Base-by-base conservation (phyloP, 2,329 filamentous ascomycete genomes). In the Aureobasidium sp. region DNA sequence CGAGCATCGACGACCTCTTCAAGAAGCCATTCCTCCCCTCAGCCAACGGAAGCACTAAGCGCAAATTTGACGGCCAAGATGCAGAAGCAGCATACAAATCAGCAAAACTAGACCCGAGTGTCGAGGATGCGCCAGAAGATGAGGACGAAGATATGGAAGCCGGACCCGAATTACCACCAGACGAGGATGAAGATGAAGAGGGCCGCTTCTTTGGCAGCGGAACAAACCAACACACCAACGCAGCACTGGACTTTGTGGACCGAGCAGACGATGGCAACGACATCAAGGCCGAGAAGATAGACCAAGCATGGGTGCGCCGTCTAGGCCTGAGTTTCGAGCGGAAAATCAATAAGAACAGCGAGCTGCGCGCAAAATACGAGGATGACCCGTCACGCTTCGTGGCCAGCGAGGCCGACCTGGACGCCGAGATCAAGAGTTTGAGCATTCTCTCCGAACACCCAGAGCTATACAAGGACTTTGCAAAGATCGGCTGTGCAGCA, bases 171-270 rank as follows among this genome's bases (percentile, higher is more conserved):
- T 67, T 73, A 16, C 59, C 62, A 5, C 64, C 62, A 8, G 64
- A 65, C n/a, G 79, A 78, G 81, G 78, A 82, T 3, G 79, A 80
- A 45, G 92, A 96, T 68, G 91, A 96, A 59, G 94, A 96, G 66
- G 94, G 93, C 1, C 87, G 94, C 11, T 99, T 99, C 78, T 99
- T 97, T 68, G 94, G 93, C 48, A 90, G 91, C 59, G 94, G 94
- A 36, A 88, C 99, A 68, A 90, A 88, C 30, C 82, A 86, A 62
- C 82, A 90, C 66, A 91, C 95, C 66, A 87, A 86, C 2, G 84
- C 91, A 67, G 90, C 94, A 25, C 82, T 99, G 69, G 89, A 97
- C 74, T 97, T 88, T 71, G 85, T 99, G 64, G 91, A 97, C 65
- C 79, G 83, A 62, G 81, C 84, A 66, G 85, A 87, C 58, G 77